These are phyloP conservation scores for Xerocomus minutiporus DNA, from an alignment of 1,284 basidiomycete genomes.

Conservation along the genomic window DNA sequence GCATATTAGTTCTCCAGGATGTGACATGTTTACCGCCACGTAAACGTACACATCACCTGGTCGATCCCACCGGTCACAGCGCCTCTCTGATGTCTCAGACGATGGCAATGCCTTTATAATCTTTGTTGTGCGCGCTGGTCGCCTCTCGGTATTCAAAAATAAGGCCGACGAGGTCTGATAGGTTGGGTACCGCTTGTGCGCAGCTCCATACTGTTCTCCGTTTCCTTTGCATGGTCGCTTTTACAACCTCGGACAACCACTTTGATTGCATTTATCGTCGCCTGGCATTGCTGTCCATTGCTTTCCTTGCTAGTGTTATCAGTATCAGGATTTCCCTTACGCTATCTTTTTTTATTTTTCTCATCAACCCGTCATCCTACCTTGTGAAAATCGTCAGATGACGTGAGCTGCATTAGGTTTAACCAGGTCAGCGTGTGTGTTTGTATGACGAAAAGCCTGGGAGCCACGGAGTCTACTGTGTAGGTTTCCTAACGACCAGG, in stretches of 20 bases:
- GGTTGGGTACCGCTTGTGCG: conserved; percentile 11
- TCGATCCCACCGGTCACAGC: conserved; percentile 41
- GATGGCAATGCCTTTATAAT: conserved; percentile 38
- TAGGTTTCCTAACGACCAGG: not conserved
- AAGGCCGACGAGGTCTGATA: conserved; percentile 14
- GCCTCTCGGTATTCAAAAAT: conserved; percentile 20
- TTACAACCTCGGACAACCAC: conserved; percentile 17
- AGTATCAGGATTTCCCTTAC: conserved; percentile 18
- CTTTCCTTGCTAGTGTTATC: conserved; percentile 20
- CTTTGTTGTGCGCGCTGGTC: conserved; percentile 15
- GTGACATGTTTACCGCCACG: conserved; percentile 50
- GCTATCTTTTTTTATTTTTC: not conserved
- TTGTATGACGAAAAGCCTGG: not conserved
- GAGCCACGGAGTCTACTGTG: not conserved
- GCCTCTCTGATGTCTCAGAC: conserved; percentile 46
- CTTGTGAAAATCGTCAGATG: conserved; percentile 22
- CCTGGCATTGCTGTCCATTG: conserved; percentile 9
- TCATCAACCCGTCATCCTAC: not conserved
- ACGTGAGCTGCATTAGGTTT: conserved; percentile 11
- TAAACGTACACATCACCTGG: conserved; percentile 59
- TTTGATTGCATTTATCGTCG: conserved; percentile 11
- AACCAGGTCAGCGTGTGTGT: not conserved
- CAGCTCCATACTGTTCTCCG: conserved; percentile 10
- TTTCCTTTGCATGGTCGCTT: conserved; percentile 18
- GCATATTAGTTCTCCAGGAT: conserved; percentile 36